A percentile compares a stretch with the other conserved stretches of the same genome.
Evolutionary conservation across 2,329 filamentous ascomycete genomes (phyloP).

Genomic region (Pseudocercospora pini-densiflorae): DNA sequence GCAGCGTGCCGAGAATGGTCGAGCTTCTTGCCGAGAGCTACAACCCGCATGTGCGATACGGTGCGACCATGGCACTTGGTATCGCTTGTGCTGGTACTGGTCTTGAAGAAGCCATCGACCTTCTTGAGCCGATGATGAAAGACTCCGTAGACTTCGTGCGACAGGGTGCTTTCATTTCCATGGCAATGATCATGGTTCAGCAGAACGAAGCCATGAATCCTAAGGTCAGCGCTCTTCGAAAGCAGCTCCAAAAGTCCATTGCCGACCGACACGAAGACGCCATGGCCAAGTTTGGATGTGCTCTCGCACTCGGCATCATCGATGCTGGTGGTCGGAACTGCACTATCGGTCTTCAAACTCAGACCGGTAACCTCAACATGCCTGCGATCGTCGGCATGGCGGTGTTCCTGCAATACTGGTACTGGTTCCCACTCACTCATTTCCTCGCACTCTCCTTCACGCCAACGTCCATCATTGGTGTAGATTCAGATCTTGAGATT

Average conservation of each 20-base stretch:
- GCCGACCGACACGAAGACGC: slow-evolving; percentile 96
- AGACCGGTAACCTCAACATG: slow-evolving; percentile 99
- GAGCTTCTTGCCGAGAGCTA: slow-evolving; percentile 98
- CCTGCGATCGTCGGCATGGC: slow-evolving; percentile 96
- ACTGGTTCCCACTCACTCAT: slow-evolving; percentile 99
- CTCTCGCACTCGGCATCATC: slow-evolving; percentile 93
- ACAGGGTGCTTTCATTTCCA: slow-evolving; percentile 90
- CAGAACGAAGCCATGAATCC: slow-evolving; percentile 99
- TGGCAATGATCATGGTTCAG: slow-evolving; percentile 99
- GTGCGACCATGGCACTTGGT: slow-evolving; percentile 96
- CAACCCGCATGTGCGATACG: slow-evolving; percentile 97
- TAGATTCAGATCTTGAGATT: slow-evolving; percentile 92
- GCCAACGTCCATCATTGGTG: slow-evolving; percentile 93
- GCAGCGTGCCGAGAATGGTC: slow-evolving; percentile 97
- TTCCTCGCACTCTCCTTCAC: slow-evolving; percentile 95
- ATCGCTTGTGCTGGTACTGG: slow-evolving; percentile 98
- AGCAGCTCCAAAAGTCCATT: slow-evolving; percentile 92
- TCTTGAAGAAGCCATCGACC: slow-evolving; percentile 91
- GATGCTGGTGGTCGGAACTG: slow-evolving; percentile 98
- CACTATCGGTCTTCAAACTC: slow-evolving; percentile 95
- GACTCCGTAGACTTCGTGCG: slow-evolving; percentile 98
- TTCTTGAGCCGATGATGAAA: slow-evolving; percentile 99
- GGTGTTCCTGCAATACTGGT: slow-evolving; percentile 99
- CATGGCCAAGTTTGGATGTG: slow-evolving; percentile 98
- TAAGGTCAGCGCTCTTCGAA: slow-evolving; percentile 87